Percentiles rank a stretch among this genome's conserved stretches.
Evolutionary conservation across 2,329 filamentous ascomycete genomes (phyloP).

Genomic region (Alternaria sp.): DNA sequence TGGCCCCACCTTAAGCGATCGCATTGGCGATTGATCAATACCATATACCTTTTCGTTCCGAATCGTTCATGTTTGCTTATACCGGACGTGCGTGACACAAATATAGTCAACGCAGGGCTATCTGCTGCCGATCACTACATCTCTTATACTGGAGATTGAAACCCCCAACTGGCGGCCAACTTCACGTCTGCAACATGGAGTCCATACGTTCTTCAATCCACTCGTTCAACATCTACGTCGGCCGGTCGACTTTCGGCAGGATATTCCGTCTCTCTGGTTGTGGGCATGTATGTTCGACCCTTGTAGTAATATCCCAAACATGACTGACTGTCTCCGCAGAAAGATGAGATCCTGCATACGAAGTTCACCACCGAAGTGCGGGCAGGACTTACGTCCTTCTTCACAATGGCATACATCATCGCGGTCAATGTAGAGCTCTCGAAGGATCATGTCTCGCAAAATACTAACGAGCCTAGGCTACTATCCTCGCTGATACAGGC

Average conservation of each 20-base stretch:
- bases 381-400: constrained; percentile 75
- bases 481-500: constrained; percentile 62
- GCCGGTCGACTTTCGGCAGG: constrained; percentile 46
- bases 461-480: constrained; percentile 35
- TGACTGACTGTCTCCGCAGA: constrained; percentile 53
- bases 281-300: constrained; percentile 70
- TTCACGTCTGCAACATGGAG: constrained; percentile 27
- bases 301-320: neutral
- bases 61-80: constrained; percentile 22
- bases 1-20: constrained; percentile 14
- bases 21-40: neutral
- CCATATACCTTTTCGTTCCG: constrained; percentile 7
- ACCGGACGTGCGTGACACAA: constrained; percentile 6
- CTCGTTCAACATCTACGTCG: constrained; percentile 32
- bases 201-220: constrained; percentile 23
- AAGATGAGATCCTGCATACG: constrained; percentile 74
- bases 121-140: neutral
- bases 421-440: constrained; percentile 33
- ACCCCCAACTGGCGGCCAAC: neutral
- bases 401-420: constrained; percentile 54
- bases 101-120: constrained; percentile 9
- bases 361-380: constrained; percentile 83
- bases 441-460: neutral
- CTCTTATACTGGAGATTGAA: constrained; percentile 7
- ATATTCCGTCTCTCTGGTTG: constrained; percentile 79